Evolutionary conservation across 805 yeast genomes (phyloP), one percentile per base, ranked within the genome.

Genomic region (Myxozyma vanderwaltii): DNA sequence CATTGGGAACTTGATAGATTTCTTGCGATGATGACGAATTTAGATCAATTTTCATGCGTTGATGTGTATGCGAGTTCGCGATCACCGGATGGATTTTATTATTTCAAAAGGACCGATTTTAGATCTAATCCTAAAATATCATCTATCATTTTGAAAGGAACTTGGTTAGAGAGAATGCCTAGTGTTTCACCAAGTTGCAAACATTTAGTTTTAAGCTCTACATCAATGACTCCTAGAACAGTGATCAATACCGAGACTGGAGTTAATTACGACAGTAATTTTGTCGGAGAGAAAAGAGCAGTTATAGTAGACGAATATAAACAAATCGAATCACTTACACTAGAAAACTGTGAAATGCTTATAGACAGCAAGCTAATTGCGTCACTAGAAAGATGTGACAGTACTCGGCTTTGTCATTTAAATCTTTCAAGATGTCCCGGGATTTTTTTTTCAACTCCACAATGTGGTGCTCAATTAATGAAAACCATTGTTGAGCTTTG

Each of bases 151-250:
- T 24, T 55, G 17, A 41, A 38, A 2, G 54, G 54, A 15, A 33
- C 54, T 6, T 55, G 59, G 59, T 33, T 55, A 4, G 59, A 55
- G 35, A 33, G 59, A 17, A 55, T 55, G 59, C 59, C 59, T 12
- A 55, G 24, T 5, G 41, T 55, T n/a, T 35, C 50, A 13, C 40
- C 59, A 8, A 39, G 49, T 2, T 55, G 59, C 33, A 27, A 17
- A 36, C 19, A 29, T 5, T 36, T 55, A 2, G 48, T 24, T 23
- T n/a, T 55, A 54, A 27, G 46, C 6, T n/a, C 23, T 5, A 55
- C 59, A 2, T 40, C 54, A 21, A 43, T 49, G 51, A 49, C 54
- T 2, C 54, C 54, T 0, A 19, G 59, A 7, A 49, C 59, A 13
- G 54, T 55, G 23, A 35, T 55, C 12, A 23, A 15, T 21, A 35